Base-by-base conservation (phyloP, 1,284 basidiomycete genomes). In the Kalmanozyma brasiliensis region DNA sequence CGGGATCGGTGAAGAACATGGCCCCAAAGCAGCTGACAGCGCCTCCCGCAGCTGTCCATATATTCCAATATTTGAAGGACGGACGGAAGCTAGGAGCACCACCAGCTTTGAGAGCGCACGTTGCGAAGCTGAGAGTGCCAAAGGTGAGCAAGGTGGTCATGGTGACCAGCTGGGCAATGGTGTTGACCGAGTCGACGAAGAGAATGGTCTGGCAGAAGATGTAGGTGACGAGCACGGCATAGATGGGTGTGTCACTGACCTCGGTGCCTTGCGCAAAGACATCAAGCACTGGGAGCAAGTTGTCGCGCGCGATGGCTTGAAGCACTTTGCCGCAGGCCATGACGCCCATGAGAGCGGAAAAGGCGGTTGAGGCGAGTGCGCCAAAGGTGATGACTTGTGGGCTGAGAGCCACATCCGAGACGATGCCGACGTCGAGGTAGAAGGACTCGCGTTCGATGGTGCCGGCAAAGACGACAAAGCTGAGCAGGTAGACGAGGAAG, bases 61-160 rank as follows among this genome's bases (percentile, higher is more conserved):
- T 80, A 52, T 81, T 81, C 69, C 72, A 81, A 63, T 80, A 81
- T 41, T 76, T 73, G 73, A 81, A 81, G n/a, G 77, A 80, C 0
- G 80, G 80, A 11, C 80, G 73, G 53, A 81, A 81, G 42, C 74
- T 77, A 3, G 80, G 80, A 14, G 78, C 78, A n/a, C 80, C 80
- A 26, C 80, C 80, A 14, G 80, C 80, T 37, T 81, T 81, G 48
- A 81, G 72, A 8, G 80, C 78, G 34, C 75, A 73, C 6, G 76
- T 78, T n/a, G 80, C 80, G 19, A 79, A 78, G 43, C 68, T 67
- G 32, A 81, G 74, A 20, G 73, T 73, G n/a, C 74, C 80, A 51
- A 81, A 81, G 26, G 79, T 80, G 26, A 80, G 74, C 29, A 81
- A 62, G 4, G 80, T 76, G 10, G 78, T 81, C 79, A 81, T 81